Conservation (phyloP, 2,329 filamentous ascomycete species). For the Aspergillus clavatus region DNA sequence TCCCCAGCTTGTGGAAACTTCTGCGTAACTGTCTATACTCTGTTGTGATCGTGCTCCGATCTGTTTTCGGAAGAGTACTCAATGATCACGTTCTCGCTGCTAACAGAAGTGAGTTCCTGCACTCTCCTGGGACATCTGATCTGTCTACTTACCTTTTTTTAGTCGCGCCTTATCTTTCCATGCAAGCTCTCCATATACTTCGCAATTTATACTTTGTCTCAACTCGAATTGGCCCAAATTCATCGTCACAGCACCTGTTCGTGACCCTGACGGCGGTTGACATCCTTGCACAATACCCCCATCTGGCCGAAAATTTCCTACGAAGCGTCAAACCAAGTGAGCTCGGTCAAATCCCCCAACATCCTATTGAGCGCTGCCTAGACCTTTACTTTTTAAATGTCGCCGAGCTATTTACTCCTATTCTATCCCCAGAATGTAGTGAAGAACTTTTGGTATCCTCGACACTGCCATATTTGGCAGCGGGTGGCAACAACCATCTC, state of each 20-base stretch:
- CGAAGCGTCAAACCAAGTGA: slow-evolving; percentile 55
- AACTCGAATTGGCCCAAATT: slow-evolving; percentile 63
- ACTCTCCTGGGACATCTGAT: neutral
- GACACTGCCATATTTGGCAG: slow-evolving; percentile 66
- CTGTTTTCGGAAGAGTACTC: slow-evolving; percentile 63
- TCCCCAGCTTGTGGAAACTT: slow-evolving; percentile 68
- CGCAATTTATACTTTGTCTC: slow-evolving; percentile 80
- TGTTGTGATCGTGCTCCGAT: slow-evolving; percentile 67
- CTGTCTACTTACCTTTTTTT: slow-evolving; percentile 8
- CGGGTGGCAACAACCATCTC: slow-evolving; percentile 54
- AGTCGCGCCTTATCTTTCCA: slow-evolving; percentile 62
- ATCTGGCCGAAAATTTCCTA: slow-evolving; percentile 63
- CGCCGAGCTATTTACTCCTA: slow-evolving; percentile 74
- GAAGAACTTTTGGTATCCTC: slow-evolving; percentile 70
- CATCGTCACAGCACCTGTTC: slow-evolving; percentile 81
- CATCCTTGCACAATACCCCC: slow-evolving; percentile 66
- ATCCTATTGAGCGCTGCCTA: slow-evolving; percentile 66
- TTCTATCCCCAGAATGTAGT: slow-evolving; percentile 61
- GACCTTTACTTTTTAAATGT: slow-evolving; percentile 86
- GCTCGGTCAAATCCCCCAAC: slow-evolving; percentile 53
- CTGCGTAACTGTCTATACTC: slow-evolving; percentile 73
- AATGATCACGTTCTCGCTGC: slow-evolving; percentile 53
- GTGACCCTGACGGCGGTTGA: slow-evolving; percentile 79
- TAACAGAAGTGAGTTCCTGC: slow-evolving; percentile 43
- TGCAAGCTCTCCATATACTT: slow-evolving; percentile 67